These are phyloP conservation scores for Penicillium sp. DNA, from an alignment of 2,329 filamentous ascomycete species.

Conservation along the genomic window DNA sequence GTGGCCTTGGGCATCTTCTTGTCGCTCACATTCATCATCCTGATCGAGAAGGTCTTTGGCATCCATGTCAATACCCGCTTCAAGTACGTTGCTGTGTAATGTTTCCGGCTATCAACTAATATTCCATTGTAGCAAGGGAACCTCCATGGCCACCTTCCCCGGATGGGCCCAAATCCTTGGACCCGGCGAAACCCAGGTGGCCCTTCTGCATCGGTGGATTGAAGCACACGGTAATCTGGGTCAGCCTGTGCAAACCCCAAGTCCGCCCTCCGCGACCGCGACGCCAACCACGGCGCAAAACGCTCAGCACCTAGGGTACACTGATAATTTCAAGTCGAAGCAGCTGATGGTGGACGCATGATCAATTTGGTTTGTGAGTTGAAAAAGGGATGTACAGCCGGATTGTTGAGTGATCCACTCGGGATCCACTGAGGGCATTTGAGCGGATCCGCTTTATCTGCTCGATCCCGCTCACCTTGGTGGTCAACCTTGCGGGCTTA, in stretches of 20 bases:
- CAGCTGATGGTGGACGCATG: background rate
- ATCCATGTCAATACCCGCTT: background rate
- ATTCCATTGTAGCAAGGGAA: background rate
- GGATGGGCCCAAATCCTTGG: conserved; percentile 1
- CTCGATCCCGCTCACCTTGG: conserved; percentile 29
- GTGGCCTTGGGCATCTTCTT: background rate
- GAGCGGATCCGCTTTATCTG: conserved; percentile 17
- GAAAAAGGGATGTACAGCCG: background rate
- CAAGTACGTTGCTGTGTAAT: background rate
- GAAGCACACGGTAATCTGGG: background rate
- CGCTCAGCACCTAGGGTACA: background rate
- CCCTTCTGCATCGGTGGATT: background rate
- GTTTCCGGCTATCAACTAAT: background rate
- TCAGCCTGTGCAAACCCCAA: background rate
- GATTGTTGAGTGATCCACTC: background rate
- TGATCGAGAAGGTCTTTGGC: conserved; percentile 2
- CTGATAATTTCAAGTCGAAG: background rate
- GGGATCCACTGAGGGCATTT: conserved; percentile 8
- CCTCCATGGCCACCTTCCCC: background rate
- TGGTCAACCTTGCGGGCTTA: conserved; percentile 17
- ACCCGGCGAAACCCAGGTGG: background rate
- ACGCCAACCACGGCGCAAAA: background rate
- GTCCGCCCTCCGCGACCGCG: background rate
- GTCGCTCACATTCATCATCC: conserved; percentile 1
- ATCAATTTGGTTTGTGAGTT: background rate